These are phyloP conservation scores for Monosporascus ibericus DNA, from an alignment of 2,329 filamentous ascomycete species.

Conservation along the genomic window DNA sequence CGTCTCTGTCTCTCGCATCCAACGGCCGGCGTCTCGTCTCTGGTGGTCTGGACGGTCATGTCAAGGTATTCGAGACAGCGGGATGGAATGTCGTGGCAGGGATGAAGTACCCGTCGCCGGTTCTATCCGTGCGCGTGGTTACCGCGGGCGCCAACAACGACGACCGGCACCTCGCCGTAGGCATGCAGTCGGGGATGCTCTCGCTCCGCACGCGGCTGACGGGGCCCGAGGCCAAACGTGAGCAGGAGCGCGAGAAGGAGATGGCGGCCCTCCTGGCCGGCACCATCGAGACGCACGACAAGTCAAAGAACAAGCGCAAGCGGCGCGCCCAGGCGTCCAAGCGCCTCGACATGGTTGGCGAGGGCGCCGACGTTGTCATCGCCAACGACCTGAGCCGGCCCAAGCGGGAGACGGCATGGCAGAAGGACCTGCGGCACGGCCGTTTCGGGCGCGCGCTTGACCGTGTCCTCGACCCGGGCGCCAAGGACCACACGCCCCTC, in stretches of 20 bases:
- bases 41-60: constrained; percentile 87
- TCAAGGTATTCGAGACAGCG: constrained; percentile 93
- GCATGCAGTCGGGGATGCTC: constrained; percentile 89
- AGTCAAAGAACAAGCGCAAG: constrained; percentile 64
- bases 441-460: constrained; percentile 76
- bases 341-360: constrained; percentile 73
- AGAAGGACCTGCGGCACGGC: constrained; percentile 71
- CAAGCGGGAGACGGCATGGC: constrained; percentile 64
- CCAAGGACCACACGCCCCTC: constrained; percentile 51
- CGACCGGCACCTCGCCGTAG: constrained; percentile 90
- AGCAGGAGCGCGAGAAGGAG: constrained; percentile 72
- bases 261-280: constrained; percentile 79
- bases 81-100: constrained; percentile 96
- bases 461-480: constrained; percentile 56
- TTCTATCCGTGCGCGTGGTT: constrained; percentile 77
- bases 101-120: constrained; percentile 86
- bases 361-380: constrained; percentile 83
- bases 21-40: constrained; percentile 76
- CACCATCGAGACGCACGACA: constrained; percentile 71
- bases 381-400: constrained; percentile 53
- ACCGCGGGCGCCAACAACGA: constrained; percentile 60
- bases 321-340: constrained; percentile 37
- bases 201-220: constrained; percentile 85
- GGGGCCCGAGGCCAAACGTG: constrained; percentile 70
- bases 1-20: constrained; percentile 74